These are phyloP conservation scores for Trifolium repens DNA, from an alignment of 306 rosid species.

Conservation along the genomic window DNA sequence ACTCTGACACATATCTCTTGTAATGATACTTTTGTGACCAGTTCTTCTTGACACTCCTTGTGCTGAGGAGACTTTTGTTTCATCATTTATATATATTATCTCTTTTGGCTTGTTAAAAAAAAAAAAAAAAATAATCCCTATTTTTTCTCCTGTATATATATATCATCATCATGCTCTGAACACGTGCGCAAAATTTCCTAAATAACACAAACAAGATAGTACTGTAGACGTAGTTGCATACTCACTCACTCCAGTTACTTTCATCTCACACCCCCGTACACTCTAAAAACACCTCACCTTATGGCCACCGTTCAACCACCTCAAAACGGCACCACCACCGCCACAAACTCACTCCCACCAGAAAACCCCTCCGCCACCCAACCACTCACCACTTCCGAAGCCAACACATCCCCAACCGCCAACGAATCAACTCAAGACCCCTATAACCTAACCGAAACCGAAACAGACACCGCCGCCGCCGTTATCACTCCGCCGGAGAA, in stretches of 20 bases:
- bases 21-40: no score
- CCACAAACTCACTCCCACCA: conserved; percentile 21
- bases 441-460: conserved; percentile 30
- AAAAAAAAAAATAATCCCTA: no score
- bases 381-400: background rate
- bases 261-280: no score
- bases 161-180: no score
- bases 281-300: conserved; percentile 4
- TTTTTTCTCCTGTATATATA: no score
- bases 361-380: conserved; percentile 33
- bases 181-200: background rate
- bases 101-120: no score
- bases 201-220: background rate
- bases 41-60: no score
- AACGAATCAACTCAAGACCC: conserved; percentile 10
- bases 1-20: no score
- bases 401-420: conserved; percentile 1
- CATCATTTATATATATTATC: no score
- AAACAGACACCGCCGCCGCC: conserved; percentile 10
- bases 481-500: conserved; percentile 51
- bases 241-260: background rate
- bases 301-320: conserved; percentile 55
- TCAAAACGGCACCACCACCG: conserved; percentile 48
- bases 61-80: no score
- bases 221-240: no score